A percentile compares a stretch with the other conserved stretches of the same genome.
phyloP scores from a whole-genome alignment of 768 basidiomycete genomes.

The Termitomyces titanicus region DNA sequence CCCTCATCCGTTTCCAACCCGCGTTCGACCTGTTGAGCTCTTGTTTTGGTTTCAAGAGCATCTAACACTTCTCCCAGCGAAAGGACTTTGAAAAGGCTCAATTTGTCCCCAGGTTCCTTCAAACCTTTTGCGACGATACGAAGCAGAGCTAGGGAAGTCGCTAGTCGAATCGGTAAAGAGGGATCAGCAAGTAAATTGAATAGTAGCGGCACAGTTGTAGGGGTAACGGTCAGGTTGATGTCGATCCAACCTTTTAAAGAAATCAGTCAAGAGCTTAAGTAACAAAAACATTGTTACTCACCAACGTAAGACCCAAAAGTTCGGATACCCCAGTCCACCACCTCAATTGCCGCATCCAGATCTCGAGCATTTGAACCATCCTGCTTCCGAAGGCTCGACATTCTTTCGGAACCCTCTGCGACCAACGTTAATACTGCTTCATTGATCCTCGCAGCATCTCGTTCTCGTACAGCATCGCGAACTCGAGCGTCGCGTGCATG shows the following conservation, averaged over 20 bases:
- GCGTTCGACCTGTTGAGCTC: slow-evolving; percentile 59
- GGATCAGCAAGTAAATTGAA: slow-evolving; percentile 79
- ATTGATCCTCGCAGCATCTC: slow-evolving; percentile 84
- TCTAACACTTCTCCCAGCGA: slow-evolving; percentile 81
- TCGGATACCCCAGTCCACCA: slow-evolving; percentile 89
- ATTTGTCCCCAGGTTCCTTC: slow-evolving; percentile 85
- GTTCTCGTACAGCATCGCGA: slow-evolving; percentile 85
- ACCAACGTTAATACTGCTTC: slow-evolving; percentile 84
- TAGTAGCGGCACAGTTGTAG: slow-evolving; percentile 79
- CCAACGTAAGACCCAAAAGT: slow-evolving; percentile 94
- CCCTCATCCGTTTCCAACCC: slow-evolving; percentile 80
- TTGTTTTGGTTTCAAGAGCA: slow-evolving; percentile 75
- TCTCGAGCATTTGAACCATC: slow-evolving; percentile 45
- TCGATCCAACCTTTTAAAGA: slow-evolving; percentile 88
- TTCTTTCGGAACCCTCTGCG: slow-evolving; percentile 61
- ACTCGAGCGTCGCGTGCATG: slow-evolving; percentile 81
- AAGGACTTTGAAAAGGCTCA: slow-evolving; percentile 86
- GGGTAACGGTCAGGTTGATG: slow-evolving; percentile 93
- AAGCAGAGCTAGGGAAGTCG: slow-evolving; percentile 74
- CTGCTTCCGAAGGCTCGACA: slow-evolving; percentile 48
- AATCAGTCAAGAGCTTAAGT: not conserved
- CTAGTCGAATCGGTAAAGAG: slow-evolving; percentile 75
- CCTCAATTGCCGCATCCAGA: slow-evolving; percentile 60
- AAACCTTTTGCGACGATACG: slow-evolving; percentile 91
- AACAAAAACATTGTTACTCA: slow-evolving; percentile 38